Base-by-base conservation (phyloP, 2,329 filamentous ascomycete species). In the Aspergillus hiratsukae region DNA sequence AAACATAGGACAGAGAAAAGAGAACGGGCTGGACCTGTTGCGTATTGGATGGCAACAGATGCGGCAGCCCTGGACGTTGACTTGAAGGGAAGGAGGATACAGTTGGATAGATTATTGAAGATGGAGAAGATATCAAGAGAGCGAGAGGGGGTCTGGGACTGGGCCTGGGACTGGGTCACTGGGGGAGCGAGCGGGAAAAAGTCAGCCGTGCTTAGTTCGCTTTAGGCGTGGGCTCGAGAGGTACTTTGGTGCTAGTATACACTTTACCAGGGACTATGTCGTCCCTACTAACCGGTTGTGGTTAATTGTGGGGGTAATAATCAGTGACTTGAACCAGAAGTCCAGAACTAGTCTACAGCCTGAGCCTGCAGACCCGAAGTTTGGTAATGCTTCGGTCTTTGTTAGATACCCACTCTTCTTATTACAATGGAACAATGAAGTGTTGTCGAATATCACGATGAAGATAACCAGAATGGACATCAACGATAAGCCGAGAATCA, bases 141-240 rank as follows among this genome's bases (percentile, higher is more conserved):
- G 31, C 31, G 31, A 14, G 31, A 37, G 31, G 31, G 31, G 31
- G 48, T 27, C 48, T 56, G 10, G 43, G 25, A 48, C 19, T 43
- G 41, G 41, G 37, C 41, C n/a, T 35, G 45, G 48, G 23, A 23
- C 23, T 23, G 23, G 23, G 23, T n/a, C n/a, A 23, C 23, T 23
- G 23, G 35, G 41, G 48, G 27, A 48, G 25, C 52, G 35, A 27
- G 40, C 43, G 48, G 54, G 54, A 51, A 54, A 54, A 50, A 55
- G 55, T 54, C 58, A 55, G 55, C 56, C 52, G 51, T 60, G 49
- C 31, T 41, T 40, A 51, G 41, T 45, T 45, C 8, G n/a, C 11
- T 19, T 43, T 19, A 8, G 41, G 41, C 8, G 41, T 45, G n/a
- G 41, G 9, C 8, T 6, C 14, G 31, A 14, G 29, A 35, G 31